Base-by-base conservation (phyloP, 2,329 filamentous ascomycete genomes). In the Phaeosphaeria sp. region DNA sequence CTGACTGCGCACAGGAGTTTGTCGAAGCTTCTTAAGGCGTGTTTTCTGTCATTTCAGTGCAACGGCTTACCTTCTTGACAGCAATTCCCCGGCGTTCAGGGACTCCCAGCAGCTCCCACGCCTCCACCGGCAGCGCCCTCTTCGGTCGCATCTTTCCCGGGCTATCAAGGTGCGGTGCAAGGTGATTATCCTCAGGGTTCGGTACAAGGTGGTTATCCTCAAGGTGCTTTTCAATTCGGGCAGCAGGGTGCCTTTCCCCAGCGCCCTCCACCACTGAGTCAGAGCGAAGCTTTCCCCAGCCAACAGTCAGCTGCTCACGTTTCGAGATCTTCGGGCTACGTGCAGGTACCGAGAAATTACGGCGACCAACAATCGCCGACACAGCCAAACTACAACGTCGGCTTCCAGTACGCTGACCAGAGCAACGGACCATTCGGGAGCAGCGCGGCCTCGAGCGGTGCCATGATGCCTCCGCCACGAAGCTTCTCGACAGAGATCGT, bases 101-200 rank as follows among this genome's bases (percentile, higher is more conserved):
- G 59, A 4, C 69, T 65, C 42, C 69, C 69, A 22, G 55, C 67
- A 20, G 71, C 65, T n/a, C 69, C 72, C 9, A 71, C 65, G 13
- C 71, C 71, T 53, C 69, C 70, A 13, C 63, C 65, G 22, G 66
- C 67, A 24, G 65, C 64, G 15, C 40, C 56, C 25, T 65, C 61
- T 51, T 67, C 68, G 45, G 33, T 66, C 24, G 57, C 60, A 62
- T 64, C 66, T 17, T 69, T 60, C 24, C 57, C 60, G 18, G 51
- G 59, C 8, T 57, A 64, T n/a, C 18, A 65, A 43, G 61, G 60
- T 24, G 59, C 46, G 2, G 63, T 58, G 21, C 61, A 62, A 44
- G 57, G 58, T 25, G 58, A 49, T 3, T 65, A 59, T n/a, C 20
- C 39, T 30, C 61, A 65, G 18, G 51, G 30, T 47, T 57, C 46